Percentiles rank a stretch among this genome's conserved stretches.
phyloP scores from a whole-genome alignment of 805 yeast species.

The Cyberlindnera misumaiensis region DNA sequence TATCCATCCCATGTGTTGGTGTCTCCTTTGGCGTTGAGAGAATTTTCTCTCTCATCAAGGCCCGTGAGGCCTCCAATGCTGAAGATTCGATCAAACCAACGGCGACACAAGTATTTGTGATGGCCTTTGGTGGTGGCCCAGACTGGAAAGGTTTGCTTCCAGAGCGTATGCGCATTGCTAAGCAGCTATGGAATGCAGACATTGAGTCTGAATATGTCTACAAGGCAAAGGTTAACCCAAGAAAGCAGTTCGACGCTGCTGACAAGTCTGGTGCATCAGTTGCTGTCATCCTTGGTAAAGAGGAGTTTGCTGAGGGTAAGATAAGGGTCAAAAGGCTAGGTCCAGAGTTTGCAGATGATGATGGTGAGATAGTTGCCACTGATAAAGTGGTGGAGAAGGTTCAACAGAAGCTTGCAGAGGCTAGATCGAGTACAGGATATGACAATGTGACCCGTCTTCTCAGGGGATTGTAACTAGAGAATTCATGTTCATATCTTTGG shows the following conservation, averaged over 20 bases:
- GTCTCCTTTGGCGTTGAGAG: slow-evolving; percentile 96
- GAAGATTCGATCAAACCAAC: slow-evolving; percentile 57
- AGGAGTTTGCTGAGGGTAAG: slow-evolving; percentile 73
- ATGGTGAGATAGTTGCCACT: slow-evolving; percentile 72
- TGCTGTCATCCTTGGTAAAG: slow-evolving; percentile 93
- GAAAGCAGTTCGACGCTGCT: slow-evolving; percentile 97
- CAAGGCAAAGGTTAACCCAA: slow-evolving; percentile 88
- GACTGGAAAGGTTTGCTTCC: slow-evolving; percentile 90
- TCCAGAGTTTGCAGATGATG: slow-evolving; percentile 79
- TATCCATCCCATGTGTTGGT: slow-evolving; percentile 94
- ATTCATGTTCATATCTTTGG: no score
- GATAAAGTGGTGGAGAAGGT: slow-evolving; percentile 51
- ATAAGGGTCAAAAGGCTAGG: slow-evolving; percentile 85
- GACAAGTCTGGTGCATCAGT: slow-evolving; percentile 87
- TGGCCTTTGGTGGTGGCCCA: slow-evolving; percentile 99
- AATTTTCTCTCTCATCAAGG: slow-evolving; percentile 81
- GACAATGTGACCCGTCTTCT: slow-evolving; percentile 60
- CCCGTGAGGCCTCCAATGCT: slow-evolving; percentile 57
- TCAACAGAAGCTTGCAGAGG: slow-evolving; percentile 45
- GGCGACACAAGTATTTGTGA: slow-evolving; percentile 86
- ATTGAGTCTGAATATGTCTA: slow-evolving; percentile 88
- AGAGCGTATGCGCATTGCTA: slow-evolving; percentile 86
- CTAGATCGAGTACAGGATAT: slow-evolving; percentile 42
- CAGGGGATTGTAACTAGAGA: slow-evolving; percentile 15
- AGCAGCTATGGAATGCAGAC: slow-evolving; percentile 79